phyloP scores from a whole-genome alignment of 768 basidiomycete genomes.

The Candolleomyces eurysporus region DNA sequence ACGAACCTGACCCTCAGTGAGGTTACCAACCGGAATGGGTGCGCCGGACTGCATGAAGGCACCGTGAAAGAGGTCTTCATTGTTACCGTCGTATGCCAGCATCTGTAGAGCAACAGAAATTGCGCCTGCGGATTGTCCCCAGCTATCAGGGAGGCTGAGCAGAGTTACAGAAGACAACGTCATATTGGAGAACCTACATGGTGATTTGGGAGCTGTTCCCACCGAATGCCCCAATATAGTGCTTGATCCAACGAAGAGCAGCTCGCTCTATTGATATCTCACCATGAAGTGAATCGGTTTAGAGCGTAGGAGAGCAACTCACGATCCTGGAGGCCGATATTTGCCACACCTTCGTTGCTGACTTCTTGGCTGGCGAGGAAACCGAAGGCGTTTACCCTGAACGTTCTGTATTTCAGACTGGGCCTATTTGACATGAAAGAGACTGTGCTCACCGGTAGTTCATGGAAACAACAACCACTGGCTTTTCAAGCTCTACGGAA shows the following conservation, averaged over 20 bases:
- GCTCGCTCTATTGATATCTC: conserved; percentile 20
- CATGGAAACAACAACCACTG: conserved; percentile 51
- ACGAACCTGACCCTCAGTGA: conserved; percentile 27
- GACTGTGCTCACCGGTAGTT: conserved; percentile 40
- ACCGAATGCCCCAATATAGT: conserved; percentile 53
- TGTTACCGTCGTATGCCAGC: conserved; percentile 37
- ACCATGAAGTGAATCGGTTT: neutral
- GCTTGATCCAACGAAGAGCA: conserved; percentile 58
- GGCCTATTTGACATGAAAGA: neutral
- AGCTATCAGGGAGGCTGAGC: conserved; percentile 21
- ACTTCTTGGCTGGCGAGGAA: conserved; percentile 32
- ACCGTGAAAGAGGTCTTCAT: conserved; percentile 38
- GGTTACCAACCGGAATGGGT: conserved; percentile 28
- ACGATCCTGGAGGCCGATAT: conserved; percentile 32
- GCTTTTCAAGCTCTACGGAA: conserved; percentile 41
- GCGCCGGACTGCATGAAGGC: conserved; percentile 46
- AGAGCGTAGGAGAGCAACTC: conserved; percentile 3
- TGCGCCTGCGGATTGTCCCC: conserved; percentile 56
- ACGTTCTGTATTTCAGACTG: neutral
- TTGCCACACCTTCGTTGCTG: conserved; percentile 22
- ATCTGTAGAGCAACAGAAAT: conserved; percentile 45
- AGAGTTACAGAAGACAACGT: neutral
- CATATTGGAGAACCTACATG: conserved; percentile 22
- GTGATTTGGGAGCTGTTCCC: conserved; percentile 51
- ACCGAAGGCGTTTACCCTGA: conserved; percentile 25